Evolutionary conservation across 441 rosid genomes (phyloP).

Genomic region (Jatropha multifida): DNA sequence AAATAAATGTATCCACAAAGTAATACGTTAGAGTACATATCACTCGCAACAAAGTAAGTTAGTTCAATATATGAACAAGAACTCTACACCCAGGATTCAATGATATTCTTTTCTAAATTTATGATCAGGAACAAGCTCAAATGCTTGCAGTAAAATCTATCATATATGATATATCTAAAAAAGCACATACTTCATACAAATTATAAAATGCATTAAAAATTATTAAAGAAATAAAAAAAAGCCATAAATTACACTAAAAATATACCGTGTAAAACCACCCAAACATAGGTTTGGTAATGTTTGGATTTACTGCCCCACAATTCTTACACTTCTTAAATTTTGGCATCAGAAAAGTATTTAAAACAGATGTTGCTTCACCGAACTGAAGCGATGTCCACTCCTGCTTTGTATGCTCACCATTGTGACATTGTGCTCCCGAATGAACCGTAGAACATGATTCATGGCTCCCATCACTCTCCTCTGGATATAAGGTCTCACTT

Average conservation of each 20-base stretch:
- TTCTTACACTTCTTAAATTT: constrained; percentile 44
- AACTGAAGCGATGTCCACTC: constrained; percentile 95
- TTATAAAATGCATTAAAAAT: background rate
- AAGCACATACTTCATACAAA: background rate
- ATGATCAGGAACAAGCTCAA: background rate
- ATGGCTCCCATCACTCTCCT: constrained; percentile 38
- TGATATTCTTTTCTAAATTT: background rate
- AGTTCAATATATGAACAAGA: background rate
- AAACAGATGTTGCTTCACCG: constrained; percentile 57
- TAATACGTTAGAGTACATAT: background rate
- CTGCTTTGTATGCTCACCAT: constrained; percentile 30
- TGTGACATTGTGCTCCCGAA: constrained; percentile 32
- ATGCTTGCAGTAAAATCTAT: no score
- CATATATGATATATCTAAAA: background rate
- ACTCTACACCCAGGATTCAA: background rate
- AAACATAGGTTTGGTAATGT: constrained; percentile 64
- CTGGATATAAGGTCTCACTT: constrained; percentile 35
- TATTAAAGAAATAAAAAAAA: background rate
- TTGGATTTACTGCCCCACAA: constrained; percentile 48
- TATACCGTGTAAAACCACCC: constrained; percentile 91
- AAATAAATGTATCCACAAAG: background rate
- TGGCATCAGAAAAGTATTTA: constrained; percentile 55
- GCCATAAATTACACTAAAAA: constrained; percentile 1
- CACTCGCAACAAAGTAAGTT: background rate
- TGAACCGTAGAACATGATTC: constrained; percentile 39